Evolutionary conservation across 148 eudicot genomes (phyloP), one percentile per base, ranked within the genome.

Genomic region (Amaranthus palmeri): DNA sequence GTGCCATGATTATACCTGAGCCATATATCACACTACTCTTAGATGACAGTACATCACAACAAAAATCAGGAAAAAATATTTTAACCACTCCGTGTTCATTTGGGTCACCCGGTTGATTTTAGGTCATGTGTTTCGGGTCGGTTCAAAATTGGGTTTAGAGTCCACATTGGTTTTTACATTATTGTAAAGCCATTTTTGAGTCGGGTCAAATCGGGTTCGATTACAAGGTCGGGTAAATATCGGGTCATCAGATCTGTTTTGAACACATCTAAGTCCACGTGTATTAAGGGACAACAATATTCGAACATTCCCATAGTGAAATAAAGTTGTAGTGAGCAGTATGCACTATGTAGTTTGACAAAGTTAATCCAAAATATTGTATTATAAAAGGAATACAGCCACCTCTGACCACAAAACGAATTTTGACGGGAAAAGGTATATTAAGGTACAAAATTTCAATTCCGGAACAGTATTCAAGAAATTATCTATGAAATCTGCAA

Each of bases 1-100:
- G 64, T 71, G 72, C 81, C 85, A 72, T 80, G 75, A 74, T 65
- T 79, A 83, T 84, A 90, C 87, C 99, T 95, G 82, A 73, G 71
- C 61, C 62, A 73, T 69, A 54, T 44, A 57, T 12, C 50, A 55
- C 5, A 70, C 58, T 40, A 5, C 17, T 70, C 10, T 70, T 25
- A 58, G 12, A 58, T 14, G 50, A 8, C 18, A 44, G 49, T 10
- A 61, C 49, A 62, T n/a, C 4, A 45, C 5, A 58, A 1, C 25
- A 54, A 54, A 13, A 54, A 8, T 8, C 36, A 15, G 11, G 10
- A 6, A 9, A 69, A 11, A 43, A 40, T n/a, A n/a, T 25, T 25
- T 25, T 25, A 25, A 25, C 36, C 36, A 25, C 36, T 0, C 36
- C 0, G 36, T 25, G 36, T 25, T 0, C 36, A 25, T 25, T 25